phyloP scores from a whole-genome alignment of 2,329 filamentous ascomycete species.

The Tolypocladium sp. region DNA sequence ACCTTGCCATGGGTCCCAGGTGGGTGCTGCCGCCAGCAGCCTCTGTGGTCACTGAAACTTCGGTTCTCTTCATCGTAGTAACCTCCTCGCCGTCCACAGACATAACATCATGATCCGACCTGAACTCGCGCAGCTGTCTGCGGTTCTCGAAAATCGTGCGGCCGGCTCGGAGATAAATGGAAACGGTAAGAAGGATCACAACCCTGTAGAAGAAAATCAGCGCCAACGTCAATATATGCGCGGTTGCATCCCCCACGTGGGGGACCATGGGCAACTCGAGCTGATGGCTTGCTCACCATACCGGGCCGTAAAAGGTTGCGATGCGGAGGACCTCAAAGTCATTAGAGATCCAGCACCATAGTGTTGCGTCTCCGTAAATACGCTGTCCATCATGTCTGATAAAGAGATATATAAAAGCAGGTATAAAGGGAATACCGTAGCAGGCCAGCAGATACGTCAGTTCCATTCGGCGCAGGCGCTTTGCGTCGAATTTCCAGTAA shows the following conservation, averaged over 20 bases:
- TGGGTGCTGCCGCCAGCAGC: background rate
- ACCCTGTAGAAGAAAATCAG: constrained; percentile 2
- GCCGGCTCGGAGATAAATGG: constrained; percentile 38
- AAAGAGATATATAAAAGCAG: constrained; percentile 55
- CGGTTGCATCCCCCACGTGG: too few species aligned
- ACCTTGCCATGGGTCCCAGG: background rate
- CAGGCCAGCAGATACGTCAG: constrained; percentile 55
- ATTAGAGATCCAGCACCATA: constrained; percentile 67
- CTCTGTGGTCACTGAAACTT: background rate
- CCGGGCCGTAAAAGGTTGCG: constrained; percentile 58
- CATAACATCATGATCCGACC: background rate
- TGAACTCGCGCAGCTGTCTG: constrained; percentile 36
- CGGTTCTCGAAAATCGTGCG: constrained; percentile 54
- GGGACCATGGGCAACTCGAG: background rate
- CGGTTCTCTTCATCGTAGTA: background rate
- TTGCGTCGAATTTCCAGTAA: constrained; percentile 56
- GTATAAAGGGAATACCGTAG: constrained; percentile 60
- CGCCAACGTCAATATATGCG: background rate
- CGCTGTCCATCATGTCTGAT: constrained; percentile 38
- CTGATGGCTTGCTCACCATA: constrained; percentile 29
- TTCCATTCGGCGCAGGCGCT: constrained; percentile 54
- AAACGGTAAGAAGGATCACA: constrained; percentile 7
- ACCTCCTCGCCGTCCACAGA: background rate
- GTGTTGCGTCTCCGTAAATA: constrained; percentile 59
- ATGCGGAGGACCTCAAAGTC: constrained; percentile 60